These are phyloP conservation scores for Sporothrix pallida DNA, from an alignment of 2,329 filamentous ascomycete genomes.

Conservation along the genomic window DNA sequence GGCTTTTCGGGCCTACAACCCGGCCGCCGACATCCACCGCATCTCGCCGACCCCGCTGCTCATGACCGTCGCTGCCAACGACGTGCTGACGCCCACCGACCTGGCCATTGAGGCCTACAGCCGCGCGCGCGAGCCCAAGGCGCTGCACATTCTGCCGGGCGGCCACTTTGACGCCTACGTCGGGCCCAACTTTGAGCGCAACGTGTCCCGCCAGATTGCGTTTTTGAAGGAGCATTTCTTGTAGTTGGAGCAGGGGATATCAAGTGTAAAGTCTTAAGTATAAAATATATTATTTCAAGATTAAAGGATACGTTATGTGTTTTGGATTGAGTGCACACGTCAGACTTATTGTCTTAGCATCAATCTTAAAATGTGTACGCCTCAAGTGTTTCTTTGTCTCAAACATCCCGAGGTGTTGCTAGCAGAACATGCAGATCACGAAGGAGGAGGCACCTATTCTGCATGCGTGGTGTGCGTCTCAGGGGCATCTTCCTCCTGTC, in stretches of 20 bases:
- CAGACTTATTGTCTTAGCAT: too few species aligned
- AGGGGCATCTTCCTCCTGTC: not conserved
- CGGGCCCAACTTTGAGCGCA: conserved; percentile 26
- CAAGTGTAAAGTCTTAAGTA: too few species aligned
- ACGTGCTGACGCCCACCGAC: conserved; percentile 44
- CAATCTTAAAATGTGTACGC: too few species aligned
- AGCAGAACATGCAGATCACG: not conserved
- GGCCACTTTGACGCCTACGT: conserved; percentile 50
- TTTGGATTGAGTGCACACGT: too few species aligned
- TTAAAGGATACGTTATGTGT: too few species aligned
- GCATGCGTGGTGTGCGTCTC: not conserved
- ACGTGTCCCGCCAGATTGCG: conserved; percentile 19
- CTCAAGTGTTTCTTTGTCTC: not conserved
- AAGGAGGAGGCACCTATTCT: not conserved
- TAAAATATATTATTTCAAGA: too few species aligned
- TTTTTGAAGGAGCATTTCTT: conserved; percentile 21
- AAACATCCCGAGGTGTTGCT: not conserved
- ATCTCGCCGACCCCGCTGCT: too few species aligned
- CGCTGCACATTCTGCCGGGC: conserved; percentile 46
- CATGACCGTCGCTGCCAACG: too few species aligned
- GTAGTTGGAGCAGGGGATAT: too few species aligned
- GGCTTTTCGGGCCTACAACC: conserved; percentile 25
- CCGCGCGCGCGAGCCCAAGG: conserved; percentile 49
- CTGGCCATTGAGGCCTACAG: conserved; percentile 46
- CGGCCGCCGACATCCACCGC: too few species aligned